These are phyloP conservation scores for Hypoxylon sp. DNA, from an alignment of 2,329 filamentous ascomycete genomes.

Conservation along the genomic window DNA sequence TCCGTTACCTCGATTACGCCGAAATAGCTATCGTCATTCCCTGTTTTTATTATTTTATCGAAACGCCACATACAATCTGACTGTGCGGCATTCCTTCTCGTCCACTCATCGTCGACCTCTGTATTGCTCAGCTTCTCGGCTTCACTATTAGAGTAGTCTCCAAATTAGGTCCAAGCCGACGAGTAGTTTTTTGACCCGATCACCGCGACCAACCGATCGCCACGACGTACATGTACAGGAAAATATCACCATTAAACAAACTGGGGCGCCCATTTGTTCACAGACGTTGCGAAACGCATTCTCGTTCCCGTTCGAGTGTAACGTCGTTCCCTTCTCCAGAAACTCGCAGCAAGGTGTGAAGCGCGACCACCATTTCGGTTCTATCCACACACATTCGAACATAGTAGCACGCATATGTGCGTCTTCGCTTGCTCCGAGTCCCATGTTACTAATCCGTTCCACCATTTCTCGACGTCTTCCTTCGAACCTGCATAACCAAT, in stretches of 20 bases:
- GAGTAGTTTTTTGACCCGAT: constrained; percentile 29
- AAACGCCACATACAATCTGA: constrained; percentile 34
- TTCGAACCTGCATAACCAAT: constrained; percentile 46
- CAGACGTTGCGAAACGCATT: constrained; percentile 46
- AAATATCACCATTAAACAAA: constrained; percentile 22
- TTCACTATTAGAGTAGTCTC: constrained; percentile 29
- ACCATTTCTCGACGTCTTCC: constrained; percentile 42
- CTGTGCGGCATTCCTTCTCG: constrained; percentile 34
- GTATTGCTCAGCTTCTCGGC: constrained; percentile 30
- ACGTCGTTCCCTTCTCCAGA: constrained; percentile 37
- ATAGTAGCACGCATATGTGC: constrained; percentile 42
- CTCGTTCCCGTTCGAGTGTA: constrained; percentile 46
- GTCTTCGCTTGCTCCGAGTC: constrained; percentile 40
- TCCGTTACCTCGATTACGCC: constrained; percentile 36
- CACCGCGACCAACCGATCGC: constrained; percentile 30
- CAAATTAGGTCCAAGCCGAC: constrained; percentile 26
- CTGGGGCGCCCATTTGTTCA: constrained; percentile 30
- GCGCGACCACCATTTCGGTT: constrained; percentile 30
- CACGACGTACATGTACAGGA: constrained; percentile 31
- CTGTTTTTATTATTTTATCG: constrained; percentile 29
- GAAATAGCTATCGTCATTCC: constrained; percentile 29
- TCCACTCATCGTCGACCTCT: constrained; percentile 36
- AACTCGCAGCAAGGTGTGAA: constrained; percentile 32
- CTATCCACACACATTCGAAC: constrained; percentile 30
- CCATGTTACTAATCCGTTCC: constrained; percentile 51